These are phyloP conservation scores for Neurospora sp. DNA, from an alignment of 495 filamentous ascomycete genomes.

Conservation along the genomic window DNA sequence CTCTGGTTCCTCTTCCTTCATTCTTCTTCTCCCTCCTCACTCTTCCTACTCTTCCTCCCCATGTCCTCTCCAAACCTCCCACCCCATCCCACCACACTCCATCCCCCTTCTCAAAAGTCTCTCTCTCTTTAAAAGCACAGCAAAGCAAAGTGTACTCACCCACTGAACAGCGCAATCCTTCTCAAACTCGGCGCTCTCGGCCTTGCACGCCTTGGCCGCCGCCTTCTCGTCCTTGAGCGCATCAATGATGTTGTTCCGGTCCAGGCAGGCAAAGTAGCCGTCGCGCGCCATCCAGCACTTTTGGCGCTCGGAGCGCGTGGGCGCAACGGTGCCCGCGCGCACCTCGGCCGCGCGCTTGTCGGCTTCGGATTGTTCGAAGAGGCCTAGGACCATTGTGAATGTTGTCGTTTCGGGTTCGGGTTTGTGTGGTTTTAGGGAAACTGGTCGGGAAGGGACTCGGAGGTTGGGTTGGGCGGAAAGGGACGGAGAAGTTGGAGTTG, in stretches of 20 bases:
- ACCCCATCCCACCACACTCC: not conserved
- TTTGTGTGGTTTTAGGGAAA: not conserved
- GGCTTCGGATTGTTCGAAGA: constrained; percentile 29
- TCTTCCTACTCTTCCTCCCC: too few species aligned
- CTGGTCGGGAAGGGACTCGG: too few species aligned
- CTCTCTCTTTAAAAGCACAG: too few species aligned
- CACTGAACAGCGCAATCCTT: constrained; percentile 51
- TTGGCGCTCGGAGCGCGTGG: constrained; percentile 63
- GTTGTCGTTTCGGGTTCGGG: not conserved
- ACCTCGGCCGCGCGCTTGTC: constrained; percentile 42
- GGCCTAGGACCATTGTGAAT: constrained; percentile 36
- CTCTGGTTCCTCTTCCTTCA: not conserved
- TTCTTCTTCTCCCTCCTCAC: too few species aligned
- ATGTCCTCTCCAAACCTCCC: not conserved
- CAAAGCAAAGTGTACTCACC: constrained; percentile 10
- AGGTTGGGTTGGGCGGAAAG: too few species aligned
- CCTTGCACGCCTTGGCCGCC: constrained; percentile 55
- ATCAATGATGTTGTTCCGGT: constrained; percentile 71
- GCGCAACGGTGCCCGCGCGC: constrained; percentile 55
- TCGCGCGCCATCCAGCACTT: constrained; percentile 84
- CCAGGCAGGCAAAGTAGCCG: constrained; percentile 74
- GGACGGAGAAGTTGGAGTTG: not conserved
- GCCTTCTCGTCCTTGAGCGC: constrained; percentile 59
- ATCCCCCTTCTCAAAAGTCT: not conserved
- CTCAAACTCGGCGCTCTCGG: constrained; percentile 57